Percentiles rank a stretch among this genome's conserved stretches.
phyloP scores from a whole-genome alignment of 805 yeast genomes.

The Wickerhamiella allomyrinae region DNA sequence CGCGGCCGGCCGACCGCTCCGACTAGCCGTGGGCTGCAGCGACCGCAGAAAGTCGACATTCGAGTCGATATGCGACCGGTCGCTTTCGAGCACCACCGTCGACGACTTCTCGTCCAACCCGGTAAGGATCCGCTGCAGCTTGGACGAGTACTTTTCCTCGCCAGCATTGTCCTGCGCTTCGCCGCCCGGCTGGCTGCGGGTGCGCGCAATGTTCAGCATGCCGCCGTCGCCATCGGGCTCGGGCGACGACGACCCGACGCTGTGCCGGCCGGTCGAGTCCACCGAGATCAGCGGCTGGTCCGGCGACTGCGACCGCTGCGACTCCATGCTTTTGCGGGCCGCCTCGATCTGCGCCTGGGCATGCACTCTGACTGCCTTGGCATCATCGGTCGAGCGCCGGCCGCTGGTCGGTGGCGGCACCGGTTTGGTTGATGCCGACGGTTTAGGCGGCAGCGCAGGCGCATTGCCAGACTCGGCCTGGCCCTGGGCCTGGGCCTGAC shows the following conservation, averaged over 20 bases:
- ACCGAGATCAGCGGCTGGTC: constrained; percentile 3
- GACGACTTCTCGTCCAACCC: constrained; percentile 22
- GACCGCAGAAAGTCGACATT: constrained; percentile 26
- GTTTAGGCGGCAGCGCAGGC: background rate
- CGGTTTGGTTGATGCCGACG: background rate
- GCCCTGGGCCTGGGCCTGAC: background rate
- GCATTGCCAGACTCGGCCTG: too few relatives aligned
- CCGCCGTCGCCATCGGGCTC: background rate
- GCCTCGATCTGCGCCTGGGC: constrained; percentile 10
- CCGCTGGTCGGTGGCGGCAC: background rate
- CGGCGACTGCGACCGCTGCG: background rate
- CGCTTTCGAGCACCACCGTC: constrained; percentile 23
- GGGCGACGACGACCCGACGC: background rate
- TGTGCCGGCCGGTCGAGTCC: background rate
- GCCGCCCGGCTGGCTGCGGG: background rate
- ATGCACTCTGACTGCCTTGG: constrained; percentile 6
- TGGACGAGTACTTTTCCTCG: constrained; percentile 10
- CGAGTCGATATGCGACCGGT: constrained; percentile 21
- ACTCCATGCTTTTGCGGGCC: background rate
- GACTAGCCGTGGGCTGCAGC: constrained; percentile 12
- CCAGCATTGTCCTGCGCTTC: background rate
- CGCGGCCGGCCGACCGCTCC: background rate
- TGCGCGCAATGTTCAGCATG: background rate
- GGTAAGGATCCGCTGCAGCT: constrained; percentile 23
- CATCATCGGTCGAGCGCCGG: background rate